These are phyloP conservation scores for Diplodia sapinea DNA, from an alignment of 2,329 filamentous ascomycete species.

Conservation along the genomic window DNA sequence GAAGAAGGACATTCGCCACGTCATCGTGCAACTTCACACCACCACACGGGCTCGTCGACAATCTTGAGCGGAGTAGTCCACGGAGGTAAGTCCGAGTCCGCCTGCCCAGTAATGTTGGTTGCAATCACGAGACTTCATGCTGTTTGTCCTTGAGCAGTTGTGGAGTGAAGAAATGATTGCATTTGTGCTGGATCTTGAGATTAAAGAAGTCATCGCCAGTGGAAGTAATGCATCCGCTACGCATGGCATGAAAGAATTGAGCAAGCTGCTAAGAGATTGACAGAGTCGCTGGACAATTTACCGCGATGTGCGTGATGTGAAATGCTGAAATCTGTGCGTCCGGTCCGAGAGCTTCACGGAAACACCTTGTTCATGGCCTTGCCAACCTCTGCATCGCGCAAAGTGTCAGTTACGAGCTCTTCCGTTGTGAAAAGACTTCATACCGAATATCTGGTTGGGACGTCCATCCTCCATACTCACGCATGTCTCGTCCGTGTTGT, in stretches of 20 bases:
- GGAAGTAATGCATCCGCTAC: neutral
- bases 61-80: neutral
- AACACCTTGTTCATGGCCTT: conserved; percentile 3
- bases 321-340: neutral
- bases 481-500: conserved; percentile 3
- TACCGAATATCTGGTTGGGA: conserved; percentile 6
- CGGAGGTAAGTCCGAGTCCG: conserved; percentile 5
- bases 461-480: conserved; percentile 1
- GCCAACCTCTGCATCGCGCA: neutral
- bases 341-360: neutral
- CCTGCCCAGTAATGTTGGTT: neutral
- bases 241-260: neutral
- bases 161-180: neutral
- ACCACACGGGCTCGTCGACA: neutral
- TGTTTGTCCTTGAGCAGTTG: neutral
- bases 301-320: neutral
- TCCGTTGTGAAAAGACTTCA: neutral
- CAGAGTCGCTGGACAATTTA: neutral
- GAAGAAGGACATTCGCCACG: neutral
- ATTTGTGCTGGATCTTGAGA: neutral
- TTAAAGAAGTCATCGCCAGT: neutral
- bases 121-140: neutral
- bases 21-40: neutral
- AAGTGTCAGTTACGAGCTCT: neutral
- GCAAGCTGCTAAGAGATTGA: neutral